Evolutionary conservation across 2,329 filamentous ascomycete species (phyloP), one percentile per base, ranked within the genome.

Genomic region (Phoma sp.): DNA sequence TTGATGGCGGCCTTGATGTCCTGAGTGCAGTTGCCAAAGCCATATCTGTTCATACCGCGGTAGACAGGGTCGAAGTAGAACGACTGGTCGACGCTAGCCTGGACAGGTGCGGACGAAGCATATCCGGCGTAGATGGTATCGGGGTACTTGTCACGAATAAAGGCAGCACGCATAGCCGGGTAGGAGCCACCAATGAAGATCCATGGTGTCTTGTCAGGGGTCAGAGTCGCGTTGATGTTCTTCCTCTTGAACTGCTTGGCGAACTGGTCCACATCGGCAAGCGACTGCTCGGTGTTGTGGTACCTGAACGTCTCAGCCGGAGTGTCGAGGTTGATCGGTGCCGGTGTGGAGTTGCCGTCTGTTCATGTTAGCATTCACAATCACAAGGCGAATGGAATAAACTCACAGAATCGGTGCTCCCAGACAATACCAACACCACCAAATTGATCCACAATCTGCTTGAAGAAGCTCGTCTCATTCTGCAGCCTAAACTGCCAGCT

Each of bases 61-160:
- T 79, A 79, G 2, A 84, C 65, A 30, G 81, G 78, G 18, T 83
- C 80, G 46, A 74, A 83, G 61, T 83, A 84, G 18, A 76, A 67
- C n/a, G 75, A 77, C 77, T 82, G 81, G 52, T 83, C 75, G n/a
- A 79, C 61, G 5, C 67, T 71, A 2, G 80, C 80, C 59, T 84
- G 69, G 0, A 81, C 76, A 0, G 74, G 73, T 0, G 74, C 73
- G 4, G 74, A 75, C 4, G 73, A 73, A 10, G 74, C 72, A 37
- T 64, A 77, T 1, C 64, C 55, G 2, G 74, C 74, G 51, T 66
- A 72, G 18, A 77, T 75, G 7, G 72, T 76, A 4, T 74, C 65
- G 0, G 74, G 74, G 46, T 76, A 76, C 53, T 66, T 65, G 30
- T 74, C 61, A 4, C 74, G 71, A 65, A 77, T 67, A 56, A 74